Evolutionary conservation across 257 asterid genomes (phyloP), one percentile per base, ranked within the genome.

Genomic region (Eustoma russellianum): DNA sequence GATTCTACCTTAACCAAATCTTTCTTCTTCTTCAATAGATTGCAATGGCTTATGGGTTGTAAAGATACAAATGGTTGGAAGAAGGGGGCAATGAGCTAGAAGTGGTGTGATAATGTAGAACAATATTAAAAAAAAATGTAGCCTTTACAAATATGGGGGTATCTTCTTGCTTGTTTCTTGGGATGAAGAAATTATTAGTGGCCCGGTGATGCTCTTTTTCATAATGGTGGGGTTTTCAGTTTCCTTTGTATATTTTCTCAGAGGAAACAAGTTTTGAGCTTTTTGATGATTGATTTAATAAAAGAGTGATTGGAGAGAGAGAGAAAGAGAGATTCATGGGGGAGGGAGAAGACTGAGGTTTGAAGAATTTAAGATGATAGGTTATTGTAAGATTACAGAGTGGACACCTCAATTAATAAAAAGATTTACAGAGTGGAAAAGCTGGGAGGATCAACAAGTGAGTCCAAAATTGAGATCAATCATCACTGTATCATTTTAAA

Each of bases 91-190:
- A 41, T 41, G 52, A 55, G 59, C 44, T 61, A 46, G 66, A 46
- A 45, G 35, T 45, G 55, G 44, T 56, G 76, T 49, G 55, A 47
- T 17, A 16, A 50, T 52, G 55, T 60, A 19, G n/a, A n/a, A n/a
- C n/a, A n/a, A n/a, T n/a, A n/a, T n/a, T n/a, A n/a, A 16, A 24
- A 19, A 19, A 50, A 30, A 38, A 38, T 7, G 12, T 38, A 16
- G 52, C 45, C 63, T 53, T 53, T 9, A 33, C 33, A 50, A 57
- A 66, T 63, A 59, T 68, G 75, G 66, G 3, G 2, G 85, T 73
- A 83, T 73, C 83, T 64, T 63, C 63, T 59, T 78, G 81, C 73
- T 77, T 73, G 80, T 75, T 77, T 73, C 64, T 72, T 68, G 73
- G 67, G 68, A 50, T 58, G 48, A 56, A 55, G 46, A 52, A 63